Base-by-base conservation (phyloP, 257 asterid genomes). In the Lantana camara region DNA sequence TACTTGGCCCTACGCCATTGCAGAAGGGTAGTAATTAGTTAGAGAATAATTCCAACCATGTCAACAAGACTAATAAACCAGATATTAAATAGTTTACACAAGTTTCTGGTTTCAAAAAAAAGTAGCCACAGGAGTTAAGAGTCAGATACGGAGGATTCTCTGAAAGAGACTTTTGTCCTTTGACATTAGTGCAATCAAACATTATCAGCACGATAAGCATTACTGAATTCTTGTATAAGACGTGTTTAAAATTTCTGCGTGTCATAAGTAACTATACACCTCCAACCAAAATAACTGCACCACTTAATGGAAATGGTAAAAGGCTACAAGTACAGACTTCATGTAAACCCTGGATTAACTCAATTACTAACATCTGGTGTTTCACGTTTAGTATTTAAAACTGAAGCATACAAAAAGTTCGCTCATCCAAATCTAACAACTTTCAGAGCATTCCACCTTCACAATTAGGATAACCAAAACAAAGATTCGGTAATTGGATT, bases 1-100 rank as follows among this genome's bases (percentile, higher is more conserved):
- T 90, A 93, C 73, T 90, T 93, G 42, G 85, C 88, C 29, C 97
- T 81, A 64, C 90, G 91, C 85, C 96, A 22, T 88, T 90, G 80
- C 74, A 82, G 15, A 54, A 72, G 32, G 23, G 35, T n/a, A 40
- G 53, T 22, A 19, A 27, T 58, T 45, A 63, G 19, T 67, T 40
- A 19, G 32, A 27, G 4, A 27, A 2, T 27, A 5, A 27, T 27
- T 2, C 2, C 32, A 2, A 27, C 2, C 2, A 27, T 27, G 5
- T 27, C 32, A 27, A 11, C 17, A 73, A 11, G 10, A 53, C 44
- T 40, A n/a, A 10, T n/a, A 6, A 22, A 45, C 40, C 19, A 46
- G 27, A 56, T 12, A 4, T 4, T 4, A 46, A 32, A 54, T 29
- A 38, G 55, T 55, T 6, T n/a, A 16, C 70, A 27, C 2, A 6